phyloP scores from a whole-genome alignment of 495 filamentous ascomycete genomes.

The Parmelia sp. region DNA sequence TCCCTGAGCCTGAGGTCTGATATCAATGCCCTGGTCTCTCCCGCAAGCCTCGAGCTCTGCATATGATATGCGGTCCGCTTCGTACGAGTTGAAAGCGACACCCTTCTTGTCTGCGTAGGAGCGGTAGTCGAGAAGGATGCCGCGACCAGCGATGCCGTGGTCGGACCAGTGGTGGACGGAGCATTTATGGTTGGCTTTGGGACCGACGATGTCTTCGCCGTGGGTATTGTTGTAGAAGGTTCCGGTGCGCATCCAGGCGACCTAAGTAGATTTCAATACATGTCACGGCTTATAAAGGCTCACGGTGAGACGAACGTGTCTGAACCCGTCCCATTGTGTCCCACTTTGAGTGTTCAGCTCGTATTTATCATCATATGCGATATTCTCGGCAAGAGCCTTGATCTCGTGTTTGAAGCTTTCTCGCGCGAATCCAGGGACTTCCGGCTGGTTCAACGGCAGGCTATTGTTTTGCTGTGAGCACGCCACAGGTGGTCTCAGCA shows the following conservation, averaged over 20 bases:
- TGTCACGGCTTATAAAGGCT: not conserved
- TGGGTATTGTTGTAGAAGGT: slow-evolving; percentile 50
- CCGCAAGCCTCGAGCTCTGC: slow-evolving; percentile 54
- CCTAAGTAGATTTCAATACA: slow-evolving; percentile 28
- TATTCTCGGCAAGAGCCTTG: slow-evolving; percentile 43
- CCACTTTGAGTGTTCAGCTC: slow-evolving; percentile 69
- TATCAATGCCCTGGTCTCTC: slow-evolving; percentile 49
- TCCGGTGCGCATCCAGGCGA: slow-evolving; percentile 37
- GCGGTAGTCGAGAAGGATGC: slow-evolving; percentile 53
- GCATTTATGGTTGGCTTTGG: slow-evolving; percentile 45
- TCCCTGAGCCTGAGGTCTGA: slow-evolving; percentile 45
- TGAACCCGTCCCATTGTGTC: slow-evolving; percentile 75
- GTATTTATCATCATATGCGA: slow-evolving; percentile 61
- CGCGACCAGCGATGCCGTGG: slow-evolving; percentile 51
- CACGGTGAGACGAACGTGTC: slow-evolving; percentile 44
- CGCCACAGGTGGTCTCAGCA: not conserved
- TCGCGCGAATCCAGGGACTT: slow-evolving; percentile 47
- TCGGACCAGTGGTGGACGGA: slow-evolving; percentile 46
- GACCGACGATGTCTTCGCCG: slow-evolving; percentile 46
- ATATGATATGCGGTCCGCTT: slow-evolving; percentile 53
- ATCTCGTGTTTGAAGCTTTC: slow-evolving; percentile 52
- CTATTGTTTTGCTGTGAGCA: slow-evolving; percentile 26
- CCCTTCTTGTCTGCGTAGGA: slow-evolving; percentile 41
- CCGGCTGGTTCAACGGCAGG: slow-evolving; percentile 50
- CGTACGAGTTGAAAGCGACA: slow-evolving; percentile 51